Percentiles rank a stretch among this genome's conserved stretches.
phyloP scores from a whole-genome alignment of 768 basidiomycete species.

The Hericium erinaceus region DNA sequence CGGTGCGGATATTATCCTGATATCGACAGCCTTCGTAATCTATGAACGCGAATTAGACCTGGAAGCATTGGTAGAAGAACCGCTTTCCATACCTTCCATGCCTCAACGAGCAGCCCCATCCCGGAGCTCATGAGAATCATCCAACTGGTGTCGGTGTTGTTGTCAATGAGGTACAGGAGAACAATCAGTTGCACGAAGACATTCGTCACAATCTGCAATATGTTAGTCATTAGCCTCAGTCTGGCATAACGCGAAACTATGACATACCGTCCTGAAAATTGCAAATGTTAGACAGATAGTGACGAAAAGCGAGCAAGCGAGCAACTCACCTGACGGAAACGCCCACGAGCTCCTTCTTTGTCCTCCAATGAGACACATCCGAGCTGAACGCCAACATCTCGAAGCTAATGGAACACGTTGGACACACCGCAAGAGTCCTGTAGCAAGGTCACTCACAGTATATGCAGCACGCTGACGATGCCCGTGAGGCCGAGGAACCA shows the following conservation, averaged over 20 bases:
- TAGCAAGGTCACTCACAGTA: conserved; percentile 47
- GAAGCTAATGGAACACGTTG: conserved; percentile 42
- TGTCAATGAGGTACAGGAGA: conserved; percentile 89
- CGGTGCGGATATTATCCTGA: conserved; percentile 52
- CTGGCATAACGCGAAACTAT: not conserved
- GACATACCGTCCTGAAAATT: not conserved
- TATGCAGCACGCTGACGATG: conserved; percentile 79
- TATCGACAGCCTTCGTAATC: conserved; percentile 89
- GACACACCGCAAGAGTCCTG: conserved; percentile 2
- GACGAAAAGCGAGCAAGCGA: not conserved
- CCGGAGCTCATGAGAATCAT: conserved; percentile 93
- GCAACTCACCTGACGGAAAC: conserved; percentile 76
- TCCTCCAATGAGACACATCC: conserved; percentile 92
- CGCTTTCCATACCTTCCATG: conserved; percentile 69
- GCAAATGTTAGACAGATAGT: not conserved
- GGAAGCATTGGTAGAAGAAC: not conserved
- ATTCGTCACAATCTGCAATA: conserved; percentile 69
- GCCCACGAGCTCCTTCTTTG: conserved; percentile 90
- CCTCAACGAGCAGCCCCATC: conserved; percentile 75
- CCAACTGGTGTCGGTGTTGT: conserved; percentile 92
- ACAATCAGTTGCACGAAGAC: conserved; percentile 89
- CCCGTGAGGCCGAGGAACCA: conserved; percentile 82
- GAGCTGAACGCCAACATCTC: conserved; percentile 95
- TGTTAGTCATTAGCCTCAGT: not conserved
- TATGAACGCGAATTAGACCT: conserved; percentile 19